Conservation (phyloP, 768 basidiomycete genomes). For the Sporobolomyces roseus region DNA sequence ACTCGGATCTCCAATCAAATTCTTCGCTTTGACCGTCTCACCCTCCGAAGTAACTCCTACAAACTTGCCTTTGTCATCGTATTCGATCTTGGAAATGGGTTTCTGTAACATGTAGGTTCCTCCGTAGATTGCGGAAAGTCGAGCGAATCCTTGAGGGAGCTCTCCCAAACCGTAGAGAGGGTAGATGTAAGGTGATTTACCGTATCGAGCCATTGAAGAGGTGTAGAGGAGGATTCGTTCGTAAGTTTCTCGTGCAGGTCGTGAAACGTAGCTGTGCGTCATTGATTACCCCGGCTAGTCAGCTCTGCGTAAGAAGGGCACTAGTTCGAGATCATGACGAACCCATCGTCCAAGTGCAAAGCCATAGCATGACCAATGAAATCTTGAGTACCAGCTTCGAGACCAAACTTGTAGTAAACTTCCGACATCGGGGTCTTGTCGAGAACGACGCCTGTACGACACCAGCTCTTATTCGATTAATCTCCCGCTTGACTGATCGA, state of each 20-base stretch:
- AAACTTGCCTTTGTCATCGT: conserved; percentile 78
- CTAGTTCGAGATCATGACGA: conserved; percentile 56
- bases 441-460: conserved; percentile 69
- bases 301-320: neutral
- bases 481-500: no score
- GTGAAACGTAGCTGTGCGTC: conserved; percentile 75
- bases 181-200: conserved; percentile 99
- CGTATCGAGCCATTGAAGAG: conserved; percentile 96
- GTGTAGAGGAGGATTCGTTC: conserved; percentile 96
- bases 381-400: conserved; percentile 96
- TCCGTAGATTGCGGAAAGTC: conserved; percentile 95
- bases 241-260: conserved; percentile 83
- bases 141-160: conserved; percentile 96
- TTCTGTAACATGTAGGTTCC: conserved; percentile 99
- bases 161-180: conserved; percentile 98
- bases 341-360: conserved; percentile 94
- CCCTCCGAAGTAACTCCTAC: conserved; percentile 81
- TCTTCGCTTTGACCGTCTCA: conserved; percentile 94
- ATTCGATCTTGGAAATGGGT: conserved; percentile 81
- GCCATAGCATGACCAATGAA: conserved; percentile 99
- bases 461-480: no score
- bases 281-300: no score
- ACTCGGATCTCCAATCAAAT: conserved; percentile 95
- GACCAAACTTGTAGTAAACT: conserved; percentile 93
- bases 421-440: conserved; percentile 88